A percentile compares a stretch with the other conserved stretches of the same genome.
Conservation (phyloP, 2,329 filamentous ascomycete genomes). For the Epichloe gansuensis region DNA sequence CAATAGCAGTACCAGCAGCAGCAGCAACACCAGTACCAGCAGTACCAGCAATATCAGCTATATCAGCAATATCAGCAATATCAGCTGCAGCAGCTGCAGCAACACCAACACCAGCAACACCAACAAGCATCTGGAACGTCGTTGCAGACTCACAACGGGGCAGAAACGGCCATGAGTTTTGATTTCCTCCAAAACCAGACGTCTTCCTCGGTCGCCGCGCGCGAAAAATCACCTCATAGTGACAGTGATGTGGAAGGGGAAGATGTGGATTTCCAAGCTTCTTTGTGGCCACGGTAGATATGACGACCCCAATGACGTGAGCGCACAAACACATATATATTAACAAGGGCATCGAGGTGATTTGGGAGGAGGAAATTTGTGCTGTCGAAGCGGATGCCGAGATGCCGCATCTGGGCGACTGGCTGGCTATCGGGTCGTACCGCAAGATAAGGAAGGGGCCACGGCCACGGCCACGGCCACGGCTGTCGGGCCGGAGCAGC, state of each 20-base stretch:
- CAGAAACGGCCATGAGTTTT: not conserved
- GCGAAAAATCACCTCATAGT: not conserved
- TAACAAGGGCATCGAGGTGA: too few relatives aligned
- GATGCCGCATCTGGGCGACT: too few relatives aligned
- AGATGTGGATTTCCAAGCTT: not conserved
- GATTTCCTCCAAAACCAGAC: not conserved
- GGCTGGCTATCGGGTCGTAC: too few relatives aligned
- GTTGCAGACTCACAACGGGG: not conserved
- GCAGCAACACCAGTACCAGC: accelerated
- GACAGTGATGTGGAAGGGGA: not conserved
- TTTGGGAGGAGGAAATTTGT: too few relatives aligned
- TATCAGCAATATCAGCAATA: accelerated
- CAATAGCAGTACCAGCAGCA: too few relatives aligned
- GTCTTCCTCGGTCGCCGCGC: not conserved
- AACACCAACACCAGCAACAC: not conserved
- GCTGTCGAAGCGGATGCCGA: too few relatives aligned
- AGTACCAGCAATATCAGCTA: too few relatives aligned
- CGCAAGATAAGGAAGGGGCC: not conserved
- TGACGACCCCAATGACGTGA: too few relatives aligned
- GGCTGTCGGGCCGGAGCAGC: not conserved
- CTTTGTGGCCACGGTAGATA: not conserved
- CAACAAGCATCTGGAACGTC: not conserved
- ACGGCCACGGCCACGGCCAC: not conserved
- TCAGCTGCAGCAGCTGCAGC: not conserved
- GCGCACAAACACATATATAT: too few relatives aligned